Percentiles rank a stretch among this genome's conserved stretches.
These are phyloP conservation scores for Raffaelea deltoideospora DNA, from an alignment of 2,329 filamentous ascomycete genomes.

Conservation along the genomic window DNA sequence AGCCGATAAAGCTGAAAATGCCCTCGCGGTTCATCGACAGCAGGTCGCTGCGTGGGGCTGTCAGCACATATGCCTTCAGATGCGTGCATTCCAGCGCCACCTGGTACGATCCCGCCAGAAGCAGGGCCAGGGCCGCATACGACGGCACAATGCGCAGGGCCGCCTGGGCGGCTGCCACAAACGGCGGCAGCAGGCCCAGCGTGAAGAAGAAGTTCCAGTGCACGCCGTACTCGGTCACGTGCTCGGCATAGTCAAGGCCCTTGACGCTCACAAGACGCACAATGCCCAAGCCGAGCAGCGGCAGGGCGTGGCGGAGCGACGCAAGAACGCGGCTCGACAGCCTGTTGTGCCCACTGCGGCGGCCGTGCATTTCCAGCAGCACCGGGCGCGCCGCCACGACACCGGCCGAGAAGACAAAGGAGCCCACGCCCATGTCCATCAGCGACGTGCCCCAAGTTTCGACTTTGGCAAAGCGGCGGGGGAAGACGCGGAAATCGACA, in stretches of 20 bases:
- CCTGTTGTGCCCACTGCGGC: constrained; percentile 3
- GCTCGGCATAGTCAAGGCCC: constrained; percentile 87
- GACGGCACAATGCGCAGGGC: constrained; percentile 56
- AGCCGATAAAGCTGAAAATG: constrained; percentile 87
- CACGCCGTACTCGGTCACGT: constrained; percentile 93
- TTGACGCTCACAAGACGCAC: constrained; percentile 81
- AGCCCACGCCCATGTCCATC: constrained; percentile 95
- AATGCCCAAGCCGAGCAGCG: constrained; percentile 65
- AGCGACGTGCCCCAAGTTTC: constrained; percentile 99
- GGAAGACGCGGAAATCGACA: constrained; percentile 88
- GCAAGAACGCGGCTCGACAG: constrained; percentile 43
- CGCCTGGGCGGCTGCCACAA: constrained; percentile 70
- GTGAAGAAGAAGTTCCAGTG: constrained; percentile 99
- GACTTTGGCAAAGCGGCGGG: constrained; percentile 88
- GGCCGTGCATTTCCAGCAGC: constrained; percentile 48
- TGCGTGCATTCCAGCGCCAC: constrained; percentile 56
- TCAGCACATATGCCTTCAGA: constrained; percentile 72
- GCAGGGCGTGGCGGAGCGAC: constrained; percentile 67
- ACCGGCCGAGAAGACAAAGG: constrained; percentile 90
- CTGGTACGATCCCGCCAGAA: constrained; percentile 59
- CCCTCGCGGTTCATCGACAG: constrained; percentile 88
- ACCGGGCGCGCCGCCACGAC: constrained; percentile 76
- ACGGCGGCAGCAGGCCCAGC: constrained; percentile 72
- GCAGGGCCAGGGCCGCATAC: constrained; percentile 58
- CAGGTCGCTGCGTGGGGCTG: constrained; percentile 62